Evolutionary conservation across 352 stramenopile genomes (phyloP).

Genomic region (Globisporangium polare): DNA sequence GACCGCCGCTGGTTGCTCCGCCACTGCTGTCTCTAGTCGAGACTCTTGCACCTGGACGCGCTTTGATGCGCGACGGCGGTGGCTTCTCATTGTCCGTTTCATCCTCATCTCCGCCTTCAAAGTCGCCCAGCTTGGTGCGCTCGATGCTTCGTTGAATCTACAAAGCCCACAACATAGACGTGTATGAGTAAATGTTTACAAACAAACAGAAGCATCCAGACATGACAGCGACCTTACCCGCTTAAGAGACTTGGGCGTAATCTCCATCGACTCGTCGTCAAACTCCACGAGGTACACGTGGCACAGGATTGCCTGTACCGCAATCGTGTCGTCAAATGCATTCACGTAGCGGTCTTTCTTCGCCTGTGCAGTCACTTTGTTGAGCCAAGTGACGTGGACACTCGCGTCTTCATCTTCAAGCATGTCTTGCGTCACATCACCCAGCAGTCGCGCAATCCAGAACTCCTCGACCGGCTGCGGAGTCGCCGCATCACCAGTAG

Average conservation of each 20-base stretch:
- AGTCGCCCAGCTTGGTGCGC: slow-evolving; percentile 29
- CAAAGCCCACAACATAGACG: neutral
- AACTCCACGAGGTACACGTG: slow-evolving; percentile 60
- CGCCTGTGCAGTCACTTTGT: slow-evolving; percentile 20
- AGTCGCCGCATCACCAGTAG: neutral
- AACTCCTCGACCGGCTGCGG: slow-evolving; percentile 30
- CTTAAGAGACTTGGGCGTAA: slow-evolving; percentile 60
- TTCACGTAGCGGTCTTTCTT: slow-evolving; percentile 33
- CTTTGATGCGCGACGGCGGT: slow-evolving; percentile 28
- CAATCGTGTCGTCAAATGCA: slow-evolving; percentile 57
- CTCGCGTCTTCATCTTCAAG: slow-evolving; percentile 33
- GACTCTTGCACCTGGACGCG: slow-evolving; percentile 13
- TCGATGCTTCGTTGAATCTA: slow-evolving; percentile 31
- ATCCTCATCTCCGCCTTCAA: slow-evolving; percentile 24
- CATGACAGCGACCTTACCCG: slow-evolving; percentile 23
- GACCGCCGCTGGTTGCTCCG: slow-evolving; percentile 2
- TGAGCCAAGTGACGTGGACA: slow-evolving; percentile 66
- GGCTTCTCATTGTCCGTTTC: slow-evolving; percentile 59
- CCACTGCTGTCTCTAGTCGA: neutral
- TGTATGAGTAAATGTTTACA: neutral
- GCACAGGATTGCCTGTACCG: slow-evolving; percentile 67
- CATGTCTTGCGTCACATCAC: slow-evolving; percentile 79
- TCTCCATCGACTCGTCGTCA: slow-evolving; percentile 31
- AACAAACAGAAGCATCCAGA: neutral
- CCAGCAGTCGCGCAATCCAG: slow-evolving; percentile 66